A percentile compares a stretch with the other conserved stretches of the same genome.
Evolutionary conservation across 2,329 filamentous ascomycete genomes (phyloP).

Genomic region (Scedosporium dehoogii): DNA sequence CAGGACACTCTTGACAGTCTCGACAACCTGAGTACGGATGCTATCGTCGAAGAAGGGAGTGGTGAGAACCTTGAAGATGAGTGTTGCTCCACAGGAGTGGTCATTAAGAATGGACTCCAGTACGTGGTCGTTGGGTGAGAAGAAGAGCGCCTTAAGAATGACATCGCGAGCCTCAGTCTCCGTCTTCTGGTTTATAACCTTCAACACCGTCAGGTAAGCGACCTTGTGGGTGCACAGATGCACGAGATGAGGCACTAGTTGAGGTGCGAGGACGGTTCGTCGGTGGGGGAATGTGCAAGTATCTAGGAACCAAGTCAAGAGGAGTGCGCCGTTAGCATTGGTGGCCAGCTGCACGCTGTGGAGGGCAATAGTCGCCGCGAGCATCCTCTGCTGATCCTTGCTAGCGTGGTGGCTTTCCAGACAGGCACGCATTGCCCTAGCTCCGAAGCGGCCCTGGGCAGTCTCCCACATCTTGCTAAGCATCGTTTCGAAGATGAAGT

Average conservation of each 20-base stretch:
- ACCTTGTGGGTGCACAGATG: slow-evolving; percentile 98
- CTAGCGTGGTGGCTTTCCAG: slow-evolving; percentile 91
- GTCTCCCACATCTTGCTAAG: slow-evolving; percentile 89
- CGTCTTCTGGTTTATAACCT: slow-evolving; percentile 96
- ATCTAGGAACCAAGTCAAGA: slow-evolving; percentile 96
- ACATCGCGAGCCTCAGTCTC: slow-evolving; percentile 86
- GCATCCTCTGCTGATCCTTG: slow-evolving; percentile 90
- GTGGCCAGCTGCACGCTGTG: slow-evolving; percentile 95
- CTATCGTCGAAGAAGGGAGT: slow-evolving; percentile 95
- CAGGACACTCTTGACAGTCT: slow-evolving; percentile 84
- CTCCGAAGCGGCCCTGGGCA: slow-evolving; percentile 85
- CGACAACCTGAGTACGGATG: slow-evolving; percentile 77
- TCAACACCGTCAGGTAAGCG: slow-evolving; percentile 90
- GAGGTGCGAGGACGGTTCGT: slow-evolving; percentile 81
- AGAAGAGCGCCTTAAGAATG: slow-evolving; percentile 85
- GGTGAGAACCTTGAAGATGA: slow-evolving; percentile 98
- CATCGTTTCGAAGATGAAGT: slow-evolving; percentile 98
- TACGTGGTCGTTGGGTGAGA: slow-evolving; percentile 75
- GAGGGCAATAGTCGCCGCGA: slow-evolving; percentile 89
- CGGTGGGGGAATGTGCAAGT: slow-evolving; percentile 93
- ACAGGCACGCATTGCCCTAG: slow-evolving; percentile 92
- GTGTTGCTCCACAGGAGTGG: slow-evolving; percentile 80
- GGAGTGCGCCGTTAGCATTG: slow-evolving; percentile 86
- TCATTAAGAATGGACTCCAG: slow-evolving; percentile 87
- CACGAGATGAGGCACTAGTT: slow-evolving; percentile 84